phyloP scores from a whole-genome alignment of 306 rosid species.

The Sophora flavescens region DNA sequence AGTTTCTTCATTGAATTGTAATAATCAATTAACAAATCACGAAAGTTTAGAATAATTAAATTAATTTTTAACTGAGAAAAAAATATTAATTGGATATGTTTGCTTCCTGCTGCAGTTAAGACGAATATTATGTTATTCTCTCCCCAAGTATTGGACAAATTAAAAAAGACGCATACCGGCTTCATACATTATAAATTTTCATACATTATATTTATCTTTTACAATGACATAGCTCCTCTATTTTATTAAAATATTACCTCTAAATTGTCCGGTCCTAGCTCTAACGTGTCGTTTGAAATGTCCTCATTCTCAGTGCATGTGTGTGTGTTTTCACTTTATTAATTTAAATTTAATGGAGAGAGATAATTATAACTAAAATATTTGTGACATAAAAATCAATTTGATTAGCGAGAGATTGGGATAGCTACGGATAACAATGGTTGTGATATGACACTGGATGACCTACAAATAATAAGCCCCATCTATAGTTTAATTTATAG shows the following conservation, averaged over 20 bases:
- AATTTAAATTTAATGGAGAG: slow-evolving; percentile 3
- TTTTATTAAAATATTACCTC: slow-evolving; percentile 28
- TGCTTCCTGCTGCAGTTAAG: slow-evolving; percentile 26
- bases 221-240: slow-evolving; percentile 6
- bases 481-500: not conserved
- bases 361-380: not conserved
- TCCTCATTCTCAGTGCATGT: slow-evolving; percentile 41
- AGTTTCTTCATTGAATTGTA: not conserved
- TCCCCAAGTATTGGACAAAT: slow-evolving; percentile 40
- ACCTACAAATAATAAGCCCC: slow-evolving; percentile 28
- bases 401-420: not conserved
- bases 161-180: slow-evolving; percentile 42
- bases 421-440: not conserved
- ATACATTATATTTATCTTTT: slow-evolving; percentile 6
- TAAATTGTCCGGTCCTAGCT: slow-evolving; percentile 41
- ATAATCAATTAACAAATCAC: not conserved
- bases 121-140: slow-evolving; percentile 28
- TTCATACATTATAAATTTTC: slow-evolving; percentile 13
- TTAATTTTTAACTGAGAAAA: not conserved
- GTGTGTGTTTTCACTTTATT: not conserved
- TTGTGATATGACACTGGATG: slow-evolving; percentile 43
- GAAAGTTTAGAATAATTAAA: not conserved
- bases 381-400: not conserved
- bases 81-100: not conserved
- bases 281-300: slow-evolving; percentile 39